phyloP scores from a whole-genome alignment of 2,329 filamentous ascomycete genomes.

The Diaporthe caulivora region DNA sequence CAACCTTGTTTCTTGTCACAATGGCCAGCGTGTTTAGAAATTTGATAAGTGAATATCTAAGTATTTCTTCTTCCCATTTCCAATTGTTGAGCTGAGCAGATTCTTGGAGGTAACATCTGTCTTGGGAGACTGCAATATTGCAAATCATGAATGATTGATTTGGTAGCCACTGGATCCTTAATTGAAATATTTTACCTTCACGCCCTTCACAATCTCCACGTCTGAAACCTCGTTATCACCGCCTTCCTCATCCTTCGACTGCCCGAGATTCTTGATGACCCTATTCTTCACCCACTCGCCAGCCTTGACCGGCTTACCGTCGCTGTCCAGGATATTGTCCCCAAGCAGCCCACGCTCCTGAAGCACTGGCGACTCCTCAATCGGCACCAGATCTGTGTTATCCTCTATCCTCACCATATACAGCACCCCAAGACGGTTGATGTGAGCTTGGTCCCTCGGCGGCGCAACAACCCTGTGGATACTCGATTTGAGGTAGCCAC shows the following conservation, averaged over 20 bases:
- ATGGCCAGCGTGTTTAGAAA: too few relatives aligned
- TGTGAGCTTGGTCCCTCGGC: slow-evolving; percentile 51
- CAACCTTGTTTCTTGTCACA: too few relatives aligned
- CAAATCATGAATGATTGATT: too few relatives aligned
- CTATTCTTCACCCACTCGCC: slow-evolving; percentile 48
- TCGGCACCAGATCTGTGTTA: slow-evolving; percentile 46
- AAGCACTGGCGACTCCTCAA: slow-evolving; percentile 48
- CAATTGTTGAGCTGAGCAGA: too few relatives aligned
- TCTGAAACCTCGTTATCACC: slow-evolving; percentile 40
- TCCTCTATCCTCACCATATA: slow-evolving; percentile 59
- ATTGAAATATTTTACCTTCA: slow-evolving; percentile 39
- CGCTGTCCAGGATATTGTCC: slow-evolving; percentile 37
- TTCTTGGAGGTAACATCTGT: too few relatives aligned
- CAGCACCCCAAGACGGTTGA: slow-evolving; percentile 57
- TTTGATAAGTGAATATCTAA: too few relatives aligned
- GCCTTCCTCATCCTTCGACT: slow-evolving; percentile 18
- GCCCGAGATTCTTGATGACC: slow-evolving; percentile 43
- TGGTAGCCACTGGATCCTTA: not conserved
- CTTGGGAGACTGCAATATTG: too few relatives aligned
- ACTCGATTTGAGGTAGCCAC: slow-evolving; percentile 52
- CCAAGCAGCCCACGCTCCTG: slow-evolving; percentile 46
- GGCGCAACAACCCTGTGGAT: slow-evolving; percentile 51
- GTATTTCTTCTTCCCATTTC: too few relatives aligned
- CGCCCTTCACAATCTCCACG: slow-evolving; percentile 39
- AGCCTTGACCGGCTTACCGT: slow-evolving; percentile 45